Base-by-base conservation (phyloP, 352 stramenopile genomes). In the Globisporangium spinosum region DNA sequence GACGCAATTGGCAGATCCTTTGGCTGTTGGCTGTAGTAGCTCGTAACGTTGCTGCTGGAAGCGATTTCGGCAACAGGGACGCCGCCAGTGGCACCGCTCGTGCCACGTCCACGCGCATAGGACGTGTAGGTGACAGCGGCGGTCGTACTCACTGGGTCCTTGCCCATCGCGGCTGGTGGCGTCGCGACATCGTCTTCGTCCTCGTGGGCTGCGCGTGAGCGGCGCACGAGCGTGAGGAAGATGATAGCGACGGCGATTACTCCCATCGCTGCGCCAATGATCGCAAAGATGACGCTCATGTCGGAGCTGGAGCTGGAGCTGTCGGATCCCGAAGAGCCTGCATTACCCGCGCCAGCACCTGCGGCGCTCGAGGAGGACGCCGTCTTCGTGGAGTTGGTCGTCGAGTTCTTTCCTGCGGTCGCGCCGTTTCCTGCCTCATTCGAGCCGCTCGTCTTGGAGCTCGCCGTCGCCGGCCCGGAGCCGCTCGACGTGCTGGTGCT, bases 171-270 rank as follows among this genome's bases (percentile, higher is more conserved):
- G 0, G 69, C 68, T 1, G 75, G 70, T 8, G 77, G 77, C 17
- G 75, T 74, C 7, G 75, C 61, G n/a, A 83, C 75, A 20, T 89
- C 80, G 2, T 90, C 80, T 6, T 91, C 84, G 22, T 91, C 83
- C 2, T 90, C 80, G 20, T 62, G 60, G 17, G 80, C 76, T 0
- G 80, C 76, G n/a, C 81, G 83, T 40, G 84, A 92, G 53, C 84
- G 84, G 55, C 84, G 84, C 66, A 92, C 84, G 23, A 92, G 79
- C 47, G 81, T 88, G 51, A 92, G 71, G 70, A 92, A 92, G 53
- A 92, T 92, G 2, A 92, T 77, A 20, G 78, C 84, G 10, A 92
- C 84, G 12, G 84, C 84, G 68, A 92, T 90, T n/a, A 92, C 82
- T 55, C 84, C 84, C 45, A 92, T 92, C 1, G 84, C 82, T 15